Conservation (phyloP, 768 basidiomycete species). For the Gautieria morchelliformis region DNA sequence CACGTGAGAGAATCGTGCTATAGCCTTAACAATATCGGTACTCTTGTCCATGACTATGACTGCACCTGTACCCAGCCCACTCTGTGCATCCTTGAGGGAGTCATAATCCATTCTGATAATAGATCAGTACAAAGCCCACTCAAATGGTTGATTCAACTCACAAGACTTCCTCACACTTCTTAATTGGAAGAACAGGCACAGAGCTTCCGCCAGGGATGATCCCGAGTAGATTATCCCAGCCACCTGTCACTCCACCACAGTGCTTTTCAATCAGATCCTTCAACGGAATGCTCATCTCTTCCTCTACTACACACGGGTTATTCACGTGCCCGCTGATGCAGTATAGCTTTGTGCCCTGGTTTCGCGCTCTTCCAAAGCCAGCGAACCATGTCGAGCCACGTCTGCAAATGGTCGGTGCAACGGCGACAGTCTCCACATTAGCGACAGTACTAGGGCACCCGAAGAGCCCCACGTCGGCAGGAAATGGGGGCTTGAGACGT, state of each 20-base stretch:
- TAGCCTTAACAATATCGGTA: slow-evolving; percentile 89
- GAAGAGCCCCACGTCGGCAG: slow-evolving; percentile 95
- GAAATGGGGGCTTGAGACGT: slow-evolving; percentile 95
- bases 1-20: slow-evolving; percentile 84
- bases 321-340: slow-evolving; percentile 97
- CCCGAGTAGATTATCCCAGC: slow-evolving; percentile 96
- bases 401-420: slow-evolving; percentile 92
- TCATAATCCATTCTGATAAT: slow-evolving; percentile 86
- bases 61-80: slow-evolving; percentile 96
- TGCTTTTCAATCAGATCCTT: slow-evolving; percentile 94
- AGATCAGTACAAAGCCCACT: neutral
- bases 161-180: slow-evolving; percentile 81
- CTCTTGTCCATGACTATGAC: slow-evolving; percentile 99
- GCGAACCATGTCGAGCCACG: slow-evolving; percentile 89
- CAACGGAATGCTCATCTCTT: slow-evolving; percentile 97
- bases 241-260: slow-evolving; percentile 88
- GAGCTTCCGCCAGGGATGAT: slow-evolving; percentile 94
- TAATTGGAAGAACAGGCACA: slow-evolving; percentile 83
- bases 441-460: slow-evolving; percentile 97
- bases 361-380: slow-evolving; percentile 81
- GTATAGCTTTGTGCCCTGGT: slow-evolving; percentile 94
- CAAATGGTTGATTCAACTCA: slow-evolving; percentile 32
- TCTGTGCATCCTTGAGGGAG: slow-evolving; percentile 90
- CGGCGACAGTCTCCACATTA: slow-evolving; percentile 97
- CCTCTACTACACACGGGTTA: slow-evolving; percentile 95